Percentiles rank a stretch among this genome's conserved stretches.
These are phyloP conservation scores for Coccomyxa subellipsoidea DNA, from an alignment of 163 green algal genomes.

Conservation along the genomic window DNA sequence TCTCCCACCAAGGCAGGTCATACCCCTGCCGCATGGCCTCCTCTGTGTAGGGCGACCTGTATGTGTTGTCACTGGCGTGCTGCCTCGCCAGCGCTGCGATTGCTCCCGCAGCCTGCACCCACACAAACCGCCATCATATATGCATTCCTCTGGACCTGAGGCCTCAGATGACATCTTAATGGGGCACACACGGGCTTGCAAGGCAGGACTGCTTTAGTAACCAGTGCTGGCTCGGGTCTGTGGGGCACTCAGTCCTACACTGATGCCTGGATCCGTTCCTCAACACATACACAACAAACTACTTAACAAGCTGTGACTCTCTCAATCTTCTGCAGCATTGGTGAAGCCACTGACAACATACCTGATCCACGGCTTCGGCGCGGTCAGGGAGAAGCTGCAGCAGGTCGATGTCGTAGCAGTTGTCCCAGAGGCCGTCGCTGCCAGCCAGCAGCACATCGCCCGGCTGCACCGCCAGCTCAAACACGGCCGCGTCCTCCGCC, in stretches of 20 bases:
- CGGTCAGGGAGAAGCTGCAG: constrained; percentile 33
- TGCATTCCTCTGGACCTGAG: too few relatives aligned
- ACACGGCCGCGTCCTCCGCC: constrained; percentile 59
- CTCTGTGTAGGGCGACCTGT: constrained; percentile 66
- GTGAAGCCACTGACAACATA: not conserved
- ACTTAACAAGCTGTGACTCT: too few relatives aligned
- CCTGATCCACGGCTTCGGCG: constrained; percentile 3
- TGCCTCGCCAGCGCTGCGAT: constrained; percentile 20
- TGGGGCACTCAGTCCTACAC: too few relatives aligned
- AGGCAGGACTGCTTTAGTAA: too few relatives aligned
- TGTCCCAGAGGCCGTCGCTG: constrained; percentile 63
- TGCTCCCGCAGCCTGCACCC: constrained; percentile 19
- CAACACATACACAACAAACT: too few relatives aligned
- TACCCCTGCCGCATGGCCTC: constrained; percentile 68
- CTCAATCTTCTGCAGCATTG: too few relatives aligned
- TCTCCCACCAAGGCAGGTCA: constrained; percentile 78
- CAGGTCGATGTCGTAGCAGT: constrained; percentile 52
- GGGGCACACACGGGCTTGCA: too few relatives aligned
- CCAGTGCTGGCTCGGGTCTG: too few relatives aligned
- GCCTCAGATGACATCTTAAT: too few relatives aligned
- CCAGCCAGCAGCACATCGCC: constrained; percentile 70
- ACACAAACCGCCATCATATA: not conserved
- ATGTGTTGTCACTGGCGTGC: constrained; percentile 38
- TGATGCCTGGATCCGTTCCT: too few relatives aligned
- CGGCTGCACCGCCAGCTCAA: constrained; percentile 39